Base-by-base conservation (phyloP, 1,284 basidiomycete species). In the Inonotus obliquus region DNA sequence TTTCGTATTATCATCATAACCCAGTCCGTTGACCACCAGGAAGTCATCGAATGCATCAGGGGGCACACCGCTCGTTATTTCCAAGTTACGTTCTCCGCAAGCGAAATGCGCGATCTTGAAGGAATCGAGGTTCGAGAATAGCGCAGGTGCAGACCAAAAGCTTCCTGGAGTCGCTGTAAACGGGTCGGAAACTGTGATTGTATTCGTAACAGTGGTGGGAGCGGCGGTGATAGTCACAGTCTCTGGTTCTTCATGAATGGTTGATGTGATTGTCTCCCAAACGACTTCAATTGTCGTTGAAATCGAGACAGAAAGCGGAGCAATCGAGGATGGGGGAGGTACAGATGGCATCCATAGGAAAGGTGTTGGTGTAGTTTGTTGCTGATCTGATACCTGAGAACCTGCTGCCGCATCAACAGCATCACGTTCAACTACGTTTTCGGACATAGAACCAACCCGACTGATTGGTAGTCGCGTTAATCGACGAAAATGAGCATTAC, bases 31-130 rank as follows among this genome's bases (percentile, higher is more conserved):
- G 17, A 52, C 48, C 32, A 66, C 57, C 29, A 54, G 53, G 13
- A 66, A 52, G 17, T 67, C 60, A 13, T 68, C 71, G 35, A 69
- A 72, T 2, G 76, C 75, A 41, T 69, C 64, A 17, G 72, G 63
- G 1, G 81, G 82, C 44, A 82, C 76, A 17, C 76, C 78, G 11
- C 27, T 37, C n/a, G 48, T 59, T 61, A 90, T 73, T 53, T 78
- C 74, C 54, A 90, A 69, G 69, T 90, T 91, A n/a, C 75, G 63
- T 65, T 77, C 69, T 1, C 84, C 84, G 47, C 75, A 78, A 0
- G 84, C 76, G 67, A 86, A 87, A 59, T 77, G 71, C 19, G 82
- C 77, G 63, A 91, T 71, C 54, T 82, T 81, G 77, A 89, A 91
- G 1, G 80, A 67, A 23, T 76, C 72, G 32, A 91, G 77, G 68